Evolutionary conservation across 2,329 filamentous ascomycete species (phyloP), one percentile per base, ranked within the genome.

Genomic region (Ophiostoma sp.): DNA sequence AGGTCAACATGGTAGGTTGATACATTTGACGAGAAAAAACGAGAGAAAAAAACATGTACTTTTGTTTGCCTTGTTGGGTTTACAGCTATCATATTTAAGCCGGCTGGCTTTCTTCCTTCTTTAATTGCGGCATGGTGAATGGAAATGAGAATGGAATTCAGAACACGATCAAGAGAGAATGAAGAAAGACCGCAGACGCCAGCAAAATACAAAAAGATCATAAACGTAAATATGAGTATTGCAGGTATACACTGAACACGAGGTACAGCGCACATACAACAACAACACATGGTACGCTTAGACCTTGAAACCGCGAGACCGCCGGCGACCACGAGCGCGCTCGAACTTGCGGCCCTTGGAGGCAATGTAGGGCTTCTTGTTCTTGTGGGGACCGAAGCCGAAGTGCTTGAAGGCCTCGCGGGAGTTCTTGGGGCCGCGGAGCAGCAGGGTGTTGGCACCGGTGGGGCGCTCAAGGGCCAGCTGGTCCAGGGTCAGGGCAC

Each of bases 291-390:
- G 36, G 23, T 66, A 36, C 76, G 82, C 82, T 92, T 97, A 99
- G 82, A 99, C 95, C 93, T 99, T 99, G 94, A 99, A 99, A 89
- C 96, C 95, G 80, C 92, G 89, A 79, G 94, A 98, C 83, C 93
- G 88, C 90, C 95, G 96, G 85, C 95, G 94, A 84, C 95, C 96
- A 95, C 95, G 94, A 80, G 94, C 95, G 80, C 89, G 89, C 90
- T 99, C 96, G 87, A 99, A 99, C 89, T 99, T 99, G 85, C 95
- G 91, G 80, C 96, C 96, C 92, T 99, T 99, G 87, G 93, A 96
- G 84, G 93, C 88, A 80, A 99, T 88, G 78, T 96, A 92, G 77
- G 94, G 94, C 89, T 97, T 98, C 94, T 98, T 99, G 90, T 96
- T 86, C 83, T 89, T 94, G 89, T 99, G 95, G 76, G 95, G 95